phyloP scores from a whole-genome alignment of 192 early-diverging fungal species.

The Diversispora eburnea region DNA sequence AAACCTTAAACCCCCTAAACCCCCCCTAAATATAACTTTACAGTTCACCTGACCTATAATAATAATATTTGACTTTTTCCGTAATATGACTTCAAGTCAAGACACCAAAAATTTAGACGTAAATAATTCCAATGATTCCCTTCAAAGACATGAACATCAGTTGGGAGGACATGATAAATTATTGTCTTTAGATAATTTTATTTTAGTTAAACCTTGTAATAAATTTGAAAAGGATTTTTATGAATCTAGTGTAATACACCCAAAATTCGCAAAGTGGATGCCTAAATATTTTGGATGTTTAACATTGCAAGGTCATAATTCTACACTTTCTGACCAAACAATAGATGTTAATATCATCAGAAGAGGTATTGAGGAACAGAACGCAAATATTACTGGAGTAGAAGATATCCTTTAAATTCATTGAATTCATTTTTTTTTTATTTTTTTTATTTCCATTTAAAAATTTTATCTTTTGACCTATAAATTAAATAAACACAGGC shows the following conservation, averaged over 20 bases:
- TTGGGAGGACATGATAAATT: constrained; percentile 78
- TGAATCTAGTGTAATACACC: constrained; percentile 46
- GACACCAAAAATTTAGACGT: no score
- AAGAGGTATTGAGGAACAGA: background rate
- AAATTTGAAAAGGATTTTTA: constrained; percentile 72
- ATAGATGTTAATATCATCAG: background rate
- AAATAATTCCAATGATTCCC: background rate
- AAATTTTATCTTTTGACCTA: constrained; percentile 22
- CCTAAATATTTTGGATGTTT: constrained; percentile 66
- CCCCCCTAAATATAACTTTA: no score
- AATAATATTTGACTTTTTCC: no score
- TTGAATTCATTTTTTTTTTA: constrained; percentile 12
- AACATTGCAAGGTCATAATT: constrained; percentile 26
- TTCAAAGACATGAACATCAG: constrained; percentile 47
- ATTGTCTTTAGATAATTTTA: constrained; percentile 53
- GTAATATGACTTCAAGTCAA: no score
- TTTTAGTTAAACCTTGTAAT: constrained; percentile 69
- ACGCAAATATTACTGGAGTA: background rate
- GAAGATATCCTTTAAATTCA: constrained; percentile 43
- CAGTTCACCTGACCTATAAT: no score
- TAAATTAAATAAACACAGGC: constrained; percentile 34
- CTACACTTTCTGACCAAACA: constrained; percentile 18
- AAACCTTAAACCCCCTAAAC: no score
- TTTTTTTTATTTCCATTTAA: background rate
- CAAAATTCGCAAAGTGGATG: constrained; percentile 58